These are phyloP conservation scores for Pisolithus marmoratus DNA, from an alignment of 768 basidiomycete species.

Conservation along the genomic window DNA sequence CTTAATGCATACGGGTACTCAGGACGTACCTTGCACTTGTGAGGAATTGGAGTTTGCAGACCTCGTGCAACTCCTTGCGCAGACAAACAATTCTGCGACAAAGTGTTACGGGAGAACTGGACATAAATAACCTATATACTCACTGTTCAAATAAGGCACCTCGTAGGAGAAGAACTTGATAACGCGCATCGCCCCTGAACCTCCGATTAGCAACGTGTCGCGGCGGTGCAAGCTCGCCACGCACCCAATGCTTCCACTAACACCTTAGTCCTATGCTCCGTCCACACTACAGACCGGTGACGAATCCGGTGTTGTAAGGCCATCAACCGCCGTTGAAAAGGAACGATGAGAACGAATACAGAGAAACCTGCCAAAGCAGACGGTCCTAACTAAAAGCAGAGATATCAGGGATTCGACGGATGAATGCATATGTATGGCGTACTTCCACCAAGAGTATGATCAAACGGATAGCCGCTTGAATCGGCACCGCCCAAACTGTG, in stretches of 20 bases:
- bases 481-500: conserved; percentile 61
- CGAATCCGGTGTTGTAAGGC: conserved; percentile 49
- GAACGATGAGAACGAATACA: conserved; percentile 56
- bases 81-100: conserved; percentile 48
- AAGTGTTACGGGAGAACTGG: not conserved
- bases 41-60: conserved; percentile 52
- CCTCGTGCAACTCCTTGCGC: conserved; percentile 50
- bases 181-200: conserved; percentile 56
- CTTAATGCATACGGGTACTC: not conserved
- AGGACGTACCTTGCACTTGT: conserved; percentile 54
- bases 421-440: conserved; percentile 3
- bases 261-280: conserved; percentile 56
- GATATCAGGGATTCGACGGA: not conserved
- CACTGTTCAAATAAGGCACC: conserved; percentile 58
- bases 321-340: conserved; percentile 62
- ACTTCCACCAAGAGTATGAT: conserved; percentile 57
- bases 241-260: conserved; percentile 59
- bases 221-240: conserved; percentile 1
- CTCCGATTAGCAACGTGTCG: not conserved
- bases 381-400: conserved; percentile 48
- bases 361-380: conserved; percentile 68
- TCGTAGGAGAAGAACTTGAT: conserved; percentile 78
- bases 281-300: conserved; percentile 52
- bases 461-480: conserved; percentile 55
- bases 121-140: conserved; percentile 13